Conservation (phyloP, 2,329 filamentous ascomycete species). For the Fusarium coicis region DNA sequence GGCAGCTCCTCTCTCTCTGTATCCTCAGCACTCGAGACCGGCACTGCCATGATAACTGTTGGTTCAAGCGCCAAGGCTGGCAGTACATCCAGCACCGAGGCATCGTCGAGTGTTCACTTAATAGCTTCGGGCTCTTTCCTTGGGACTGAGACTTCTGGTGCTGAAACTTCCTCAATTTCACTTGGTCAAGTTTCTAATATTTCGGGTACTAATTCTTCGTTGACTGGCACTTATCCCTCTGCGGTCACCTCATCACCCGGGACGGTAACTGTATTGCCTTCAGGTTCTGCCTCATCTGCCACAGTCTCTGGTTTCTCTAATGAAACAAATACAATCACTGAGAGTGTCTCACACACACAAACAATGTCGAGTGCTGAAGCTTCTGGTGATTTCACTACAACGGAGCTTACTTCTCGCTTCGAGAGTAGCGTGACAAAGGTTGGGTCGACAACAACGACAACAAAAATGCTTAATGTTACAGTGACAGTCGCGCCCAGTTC, state of each 20-base stretch:
- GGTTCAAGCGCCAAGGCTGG: slow-evolving; percentile 36
- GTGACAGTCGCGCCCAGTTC: slow-evolving; percentile 4
- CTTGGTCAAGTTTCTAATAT: background rate
- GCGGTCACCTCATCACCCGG: background rate
- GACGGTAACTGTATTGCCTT: background rate
- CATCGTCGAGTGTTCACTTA: background rate
- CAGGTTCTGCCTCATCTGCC: background rate
- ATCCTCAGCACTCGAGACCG: slow-evolving; percentile 2
- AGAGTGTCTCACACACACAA: background rate
- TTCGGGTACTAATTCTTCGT: background rate
- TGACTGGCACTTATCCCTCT: background rate
- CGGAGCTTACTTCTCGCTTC: background rate
- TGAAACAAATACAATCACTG: background rate
- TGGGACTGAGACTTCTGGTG: background rate
- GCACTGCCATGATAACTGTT: slow-evolving; percentile 11
- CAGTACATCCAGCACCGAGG: slow-evolving; percentile 19
- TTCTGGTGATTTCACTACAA: background rate
- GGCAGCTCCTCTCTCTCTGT: background rate
- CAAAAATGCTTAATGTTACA: slow-evolving; percentile 23
- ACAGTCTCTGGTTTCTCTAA: background rate
- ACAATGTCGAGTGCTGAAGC: background rate
- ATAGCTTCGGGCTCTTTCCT: slow-evolving; percentile 4
- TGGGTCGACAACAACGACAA: slow-evolving; percentile 19
- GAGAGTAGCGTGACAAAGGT: background rate
- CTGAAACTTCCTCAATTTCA: background rate